These are phyloP conservation scores for Clavispora carvajalis DNA, from an alignment of 805 yeast genomes.

Conservation along the genomic window DNA sequence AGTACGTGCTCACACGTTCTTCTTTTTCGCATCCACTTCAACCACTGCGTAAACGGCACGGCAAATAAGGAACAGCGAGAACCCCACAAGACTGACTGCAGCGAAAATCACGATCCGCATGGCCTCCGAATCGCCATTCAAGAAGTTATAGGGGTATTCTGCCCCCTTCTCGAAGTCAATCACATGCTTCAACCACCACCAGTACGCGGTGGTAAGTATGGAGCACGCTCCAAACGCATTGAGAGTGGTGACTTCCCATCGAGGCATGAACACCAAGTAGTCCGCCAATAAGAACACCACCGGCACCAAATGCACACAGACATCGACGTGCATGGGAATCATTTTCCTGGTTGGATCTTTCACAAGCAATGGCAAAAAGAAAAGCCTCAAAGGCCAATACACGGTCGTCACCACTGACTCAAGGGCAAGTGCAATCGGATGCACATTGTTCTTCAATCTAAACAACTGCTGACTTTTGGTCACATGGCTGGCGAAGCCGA, in stretches of 20 bases:
- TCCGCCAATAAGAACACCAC: conserved; percentile 47
- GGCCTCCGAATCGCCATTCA: conserved; percentile 45
- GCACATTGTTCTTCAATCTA: conserved; percentile 34
- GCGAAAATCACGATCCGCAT: conserved; percentile 45
- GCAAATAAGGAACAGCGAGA: conserved; percentile 21
- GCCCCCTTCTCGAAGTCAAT: conserved; percentile 44
- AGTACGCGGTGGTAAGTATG: conserved; percentile 43
- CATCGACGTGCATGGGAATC: conserved; percentile 48
- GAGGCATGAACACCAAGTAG: conserved; percentile 48
- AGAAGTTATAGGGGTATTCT: conserved; percentile 63
- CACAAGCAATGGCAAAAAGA: conserved; percentile 45
- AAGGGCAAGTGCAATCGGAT: conserved; percentile 52
- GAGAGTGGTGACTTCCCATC: conserved; percentile 30
- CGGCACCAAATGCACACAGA: conserved; percentile 59
- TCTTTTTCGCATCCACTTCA: neutral
- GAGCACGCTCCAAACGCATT: conserved; percentile 38
- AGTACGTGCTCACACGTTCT: neutral
- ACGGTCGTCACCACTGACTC: conserved; percentile 59
- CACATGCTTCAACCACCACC: conserved; percentile 45
- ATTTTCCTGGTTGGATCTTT: conserved; percentile 24
- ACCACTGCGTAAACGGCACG: neutral
- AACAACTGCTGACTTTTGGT: conserved; percentile 20
- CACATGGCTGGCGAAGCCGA: conserved; percentile 36
- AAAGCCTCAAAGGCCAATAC: conserved; percentile 65
- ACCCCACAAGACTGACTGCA: conserved; percentile 33